These are phyloP conservation scores for Canavalia gladiata DNA, from an alignment of 306 rosid species.

Conservation along the genomic window DNA sequence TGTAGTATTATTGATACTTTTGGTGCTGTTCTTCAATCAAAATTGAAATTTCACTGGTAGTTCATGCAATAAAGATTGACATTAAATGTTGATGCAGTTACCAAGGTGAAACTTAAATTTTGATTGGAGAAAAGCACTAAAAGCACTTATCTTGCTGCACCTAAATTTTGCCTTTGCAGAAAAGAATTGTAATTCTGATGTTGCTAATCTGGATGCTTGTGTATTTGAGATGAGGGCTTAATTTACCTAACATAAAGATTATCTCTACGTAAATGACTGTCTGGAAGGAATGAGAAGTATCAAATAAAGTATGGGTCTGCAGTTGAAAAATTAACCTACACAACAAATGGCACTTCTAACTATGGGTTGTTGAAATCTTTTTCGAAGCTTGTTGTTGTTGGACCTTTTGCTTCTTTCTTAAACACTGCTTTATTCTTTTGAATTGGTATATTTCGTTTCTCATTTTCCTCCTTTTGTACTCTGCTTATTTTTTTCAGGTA, in stretches of 20 bases:
- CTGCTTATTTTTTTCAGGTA: slow-evolving; percentile 71
- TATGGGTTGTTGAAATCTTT: slow-evolving; percentile 32
- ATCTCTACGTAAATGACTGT: slow-evolving; percentile 22
- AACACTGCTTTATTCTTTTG: slow-evolving; percentile 29
- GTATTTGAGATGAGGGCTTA: slow-evolving; percentile 34
- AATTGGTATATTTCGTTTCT: slow-evolving; percentile 29
- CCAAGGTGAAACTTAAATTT: too few relatives aligned
- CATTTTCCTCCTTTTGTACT: slow-evolving; percentile 18
- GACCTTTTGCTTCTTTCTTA: slow-evolving; percentile 33
- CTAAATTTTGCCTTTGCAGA: too few relatives aligned
- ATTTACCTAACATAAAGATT: slow-evolving; percentile 34
- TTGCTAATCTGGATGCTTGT: slow-evolving; percentile 33
- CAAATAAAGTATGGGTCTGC: slow-evolving; percentile 30
- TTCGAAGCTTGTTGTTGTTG: slow-evolving; percentile 13
- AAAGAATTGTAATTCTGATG: slow-evolving; percentile 38
- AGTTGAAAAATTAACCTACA: slow-evolving; percentile 22
- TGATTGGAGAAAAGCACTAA: too few relatives aligned
- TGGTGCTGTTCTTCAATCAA: too few relatives aligned
- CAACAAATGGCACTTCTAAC: slow-evolving; percentile 39
- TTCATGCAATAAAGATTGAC: too few relatives aligned
- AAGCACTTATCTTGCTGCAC: too few relatives aligned
- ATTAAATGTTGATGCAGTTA: too few relatives aligned
- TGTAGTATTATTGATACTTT: too few relatives aligned
- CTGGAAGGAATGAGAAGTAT: slow-evolving; percentile 23
- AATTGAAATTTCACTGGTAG: too few relatives aligned